Evolutionary conservation across 768 basidiomycete genomes (phyloP).

Genomic region (Boletus tylopilopsis): DNA sequence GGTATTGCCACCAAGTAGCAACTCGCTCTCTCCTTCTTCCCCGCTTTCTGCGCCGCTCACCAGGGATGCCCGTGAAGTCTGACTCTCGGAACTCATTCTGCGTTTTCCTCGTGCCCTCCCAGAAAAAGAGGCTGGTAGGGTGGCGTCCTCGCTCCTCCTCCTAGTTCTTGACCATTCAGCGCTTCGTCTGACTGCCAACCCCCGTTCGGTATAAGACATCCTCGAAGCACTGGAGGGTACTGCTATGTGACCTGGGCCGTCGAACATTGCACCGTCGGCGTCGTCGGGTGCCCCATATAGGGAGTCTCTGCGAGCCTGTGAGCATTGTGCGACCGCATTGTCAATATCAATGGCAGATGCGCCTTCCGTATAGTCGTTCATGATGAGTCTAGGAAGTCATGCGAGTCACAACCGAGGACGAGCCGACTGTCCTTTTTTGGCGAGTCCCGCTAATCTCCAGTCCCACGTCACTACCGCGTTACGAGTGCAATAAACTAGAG

Average conservation of each 20-base stretch:
- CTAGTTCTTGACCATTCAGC: slow-evolving; percentile 48
- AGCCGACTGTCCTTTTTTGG: slow-evolving; percentile 11
- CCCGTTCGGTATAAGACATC: slow-evolving; percentile 61
- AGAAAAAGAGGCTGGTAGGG: slow-evolving; percentile 22
- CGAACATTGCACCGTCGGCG: slow-evolving; percentile 68
- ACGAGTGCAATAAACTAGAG: not conserved
- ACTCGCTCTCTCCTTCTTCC: slow-evolving; percentile 36
- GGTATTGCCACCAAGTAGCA: slow-evolving; percentile 24
- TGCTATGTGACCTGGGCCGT: slow-evolving; percentile 59
- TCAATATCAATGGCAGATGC: slow-evolving; percentile 75
- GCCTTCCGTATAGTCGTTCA: slow-evolving; percentile 80
- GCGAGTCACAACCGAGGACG: too few relatives aligned
- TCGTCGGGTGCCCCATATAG: slow-evolving; percentile 50
- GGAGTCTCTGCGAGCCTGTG: slow-evolving; percentile 62
- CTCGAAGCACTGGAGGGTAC: slow-evolving; percentile 79
- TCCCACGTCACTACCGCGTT: not conserved
- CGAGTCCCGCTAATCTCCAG: not conserved
- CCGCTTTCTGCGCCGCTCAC: slow-evolving; percentile 37
- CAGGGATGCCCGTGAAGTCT: slow-evolving; percentile 36
- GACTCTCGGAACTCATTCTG: slow-evolving; percentile 43
- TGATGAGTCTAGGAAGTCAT: too few relatives aligned
- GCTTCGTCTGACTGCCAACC: slow-evolving; percentile 45
- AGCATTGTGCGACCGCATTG: slow-evolving; percentile 48
- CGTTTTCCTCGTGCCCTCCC: slow-evolving; percentile 33
- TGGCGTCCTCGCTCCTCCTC: slow-evolving; percentile 47